phyloP scores from a whole-genome alignment of 805 yeast species.

The Starmerella powellii region DNA sequence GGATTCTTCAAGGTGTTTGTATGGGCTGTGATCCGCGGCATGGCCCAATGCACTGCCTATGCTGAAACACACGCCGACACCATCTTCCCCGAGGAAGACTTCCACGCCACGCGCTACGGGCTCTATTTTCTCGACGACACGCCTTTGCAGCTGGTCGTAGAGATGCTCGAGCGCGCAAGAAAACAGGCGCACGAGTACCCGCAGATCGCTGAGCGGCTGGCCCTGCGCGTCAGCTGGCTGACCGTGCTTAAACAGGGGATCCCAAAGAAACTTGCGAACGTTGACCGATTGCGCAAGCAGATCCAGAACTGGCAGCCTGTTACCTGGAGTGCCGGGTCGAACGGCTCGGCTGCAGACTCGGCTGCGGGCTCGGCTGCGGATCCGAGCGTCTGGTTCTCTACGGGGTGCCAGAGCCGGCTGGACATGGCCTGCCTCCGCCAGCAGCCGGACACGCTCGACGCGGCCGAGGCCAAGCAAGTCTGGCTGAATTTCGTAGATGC shows the following conservation, averaged over 20 bases:
- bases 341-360: background rate
- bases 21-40: conserved; percentile 23
- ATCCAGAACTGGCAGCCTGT: conserved; percentile 6
- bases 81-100: conserved; percentile 29
- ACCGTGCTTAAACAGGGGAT: conserved; percentile 19
- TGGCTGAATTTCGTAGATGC: conserved; percentile 17
- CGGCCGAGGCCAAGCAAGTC: conserved; percentile 19
- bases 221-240: conserved; percentile 21
- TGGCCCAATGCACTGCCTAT: conserved; percentile 15
- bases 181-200: conserved; percentile 40
- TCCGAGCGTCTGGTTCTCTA: conserved; percentile 14
- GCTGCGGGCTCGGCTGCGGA: background rate
- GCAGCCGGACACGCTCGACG: background rate
- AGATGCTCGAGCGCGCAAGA: conserved; percentile 26
- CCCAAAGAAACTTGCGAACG: conserved; percentile 13
- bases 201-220: conserved; percentile 48
- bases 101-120: conserved; percentile 41
- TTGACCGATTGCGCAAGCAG: conserved; percentile 10
- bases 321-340: background rate
- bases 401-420: conserved; percentile 12
- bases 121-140: conserved; percentile 31
- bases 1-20: conserved; percentile 21
- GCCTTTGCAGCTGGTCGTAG: conserved; percentile 18
- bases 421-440: conserved; percentile 11
- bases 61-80: conserved; percentile 19